Evolutionary conservation across 73 alveolate genomes (phyloP).

Genomic region (Paramecium bursaria): DNA sequence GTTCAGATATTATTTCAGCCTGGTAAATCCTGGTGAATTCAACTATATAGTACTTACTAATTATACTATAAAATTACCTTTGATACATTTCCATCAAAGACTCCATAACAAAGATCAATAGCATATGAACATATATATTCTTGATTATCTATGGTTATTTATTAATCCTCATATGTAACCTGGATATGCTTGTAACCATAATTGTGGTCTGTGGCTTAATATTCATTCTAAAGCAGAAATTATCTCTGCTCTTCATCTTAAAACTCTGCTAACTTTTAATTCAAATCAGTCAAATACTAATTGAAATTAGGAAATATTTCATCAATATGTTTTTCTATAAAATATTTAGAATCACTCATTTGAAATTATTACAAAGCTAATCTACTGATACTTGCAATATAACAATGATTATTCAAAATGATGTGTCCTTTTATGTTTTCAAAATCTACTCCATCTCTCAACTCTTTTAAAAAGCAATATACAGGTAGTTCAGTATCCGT

Average conservation of each 20-base stretch:
- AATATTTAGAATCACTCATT: neutral
- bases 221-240: neutral
- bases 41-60: conserved; percentile 37
- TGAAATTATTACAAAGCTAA: conserved; percentile 27
- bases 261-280: neutral
- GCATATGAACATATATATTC: conserved; percentile 17
- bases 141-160: neutral
- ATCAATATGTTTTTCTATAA: neutral
- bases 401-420: conserved; percentile 2
- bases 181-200: neutral
- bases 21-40: conserved; percentile 33
- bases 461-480: conserved; percentile 37
- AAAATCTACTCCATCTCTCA: neutral
- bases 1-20: no score
- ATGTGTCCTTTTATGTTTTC: conserved; percentile 50
- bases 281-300: neutral
- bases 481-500: conserved; percentile 46
- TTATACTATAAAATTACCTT: conserved; percentile 44
- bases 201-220: neutral
- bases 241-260: neutral
- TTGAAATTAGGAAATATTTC: neutral
- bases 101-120: conserved; percentile 33
- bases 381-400: neutral
- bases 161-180: neutral
- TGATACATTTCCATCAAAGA: conserved; percentile 34